Conservation (phyloP, 2,329 filamentous ascomycete genomes). For the Orbilia ellipsospora region DNA sequence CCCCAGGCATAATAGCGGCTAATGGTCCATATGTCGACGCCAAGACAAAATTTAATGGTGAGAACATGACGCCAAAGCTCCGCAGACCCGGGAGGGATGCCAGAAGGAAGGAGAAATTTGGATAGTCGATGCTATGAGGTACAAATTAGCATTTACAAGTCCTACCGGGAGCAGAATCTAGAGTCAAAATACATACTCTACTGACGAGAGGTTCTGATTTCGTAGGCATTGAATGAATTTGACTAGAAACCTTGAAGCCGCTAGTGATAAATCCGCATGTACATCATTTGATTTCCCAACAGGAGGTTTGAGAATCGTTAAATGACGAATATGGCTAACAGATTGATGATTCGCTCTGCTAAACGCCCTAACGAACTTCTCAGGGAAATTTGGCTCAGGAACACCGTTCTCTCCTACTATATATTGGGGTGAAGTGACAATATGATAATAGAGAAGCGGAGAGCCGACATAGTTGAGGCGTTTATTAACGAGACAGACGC, state of each 20-base stretch:
- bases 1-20: too few species aligned
- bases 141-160: not conserved
- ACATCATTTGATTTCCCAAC: too few species aligned
- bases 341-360: not conserved
- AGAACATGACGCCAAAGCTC: not conserved
- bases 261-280: not conserved
- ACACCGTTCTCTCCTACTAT: too few species aligned
- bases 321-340: not conserved
- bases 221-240: not conserved
- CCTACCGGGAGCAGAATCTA: too few species aligned
- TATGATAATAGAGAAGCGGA: constrained; percentile 10
- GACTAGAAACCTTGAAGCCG: not conserved
- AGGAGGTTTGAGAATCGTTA: not conserved
- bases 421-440: not conserved
- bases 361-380: not conserved
- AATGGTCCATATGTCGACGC: not conserved
- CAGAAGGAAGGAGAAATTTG: not conserved
- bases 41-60: not conserved
- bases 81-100: not conserved
- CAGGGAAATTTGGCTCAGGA: not conserved
- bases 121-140: constrained; percentile 7
- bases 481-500: constrained; percentile 6
- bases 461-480: not conserved
- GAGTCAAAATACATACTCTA: not conserved
- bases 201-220: not conserved